phyloP scores from a whole-genome alignment of 225 moss, liverwort and hornwort genomes.

The Pleurozium schreberi region DNA sequence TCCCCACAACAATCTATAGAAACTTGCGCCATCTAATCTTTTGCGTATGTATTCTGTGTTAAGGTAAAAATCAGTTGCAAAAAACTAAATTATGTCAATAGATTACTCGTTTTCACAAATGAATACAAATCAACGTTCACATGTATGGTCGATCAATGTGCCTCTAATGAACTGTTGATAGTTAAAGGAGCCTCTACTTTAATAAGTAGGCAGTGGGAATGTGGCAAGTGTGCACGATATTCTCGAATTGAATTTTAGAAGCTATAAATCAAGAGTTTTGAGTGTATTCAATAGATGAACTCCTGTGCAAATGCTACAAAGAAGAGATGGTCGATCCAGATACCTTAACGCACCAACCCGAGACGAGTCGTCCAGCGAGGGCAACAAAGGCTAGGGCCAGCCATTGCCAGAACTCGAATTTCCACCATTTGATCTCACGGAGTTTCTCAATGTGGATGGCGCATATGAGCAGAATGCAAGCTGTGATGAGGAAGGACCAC shows the following conservation, averaged over 20 bases:
- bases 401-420: constrained; percentile 86
- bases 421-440: constrained; percentile 57
- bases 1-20: not conserved
- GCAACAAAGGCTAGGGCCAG: constrained; percentile 62
- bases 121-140: not conserved
- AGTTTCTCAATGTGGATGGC: constrained; percentile 45
- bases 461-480: constrained; percentile 46
- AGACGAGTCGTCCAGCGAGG: constrained; percentile 62
- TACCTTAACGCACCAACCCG: constrained; percentile 83
- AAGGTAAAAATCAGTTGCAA: not conserved
- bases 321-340: not conserved
- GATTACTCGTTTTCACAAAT: not conserved
- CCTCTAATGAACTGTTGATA: not conserved
- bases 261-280: not conserved
- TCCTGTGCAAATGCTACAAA: not conserved
- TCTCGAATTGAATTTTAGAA: not conserved
- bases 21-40: not conserved
- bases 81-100: not conserved
- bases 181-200: not conserved
- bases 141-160: not conserved
- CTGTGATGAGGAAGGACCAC: constrained; percentile 39
- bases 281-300: not conserved
- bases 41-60: not conserved
- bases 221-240: not conserved
- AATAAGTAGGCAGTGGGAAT: not conserved